Evolutionary conservation across 225 moss, liverwort and hornwort species (phyloP), one percentile per base, ranked within the genome.

Genomic region (Asterella californica): DNA sequence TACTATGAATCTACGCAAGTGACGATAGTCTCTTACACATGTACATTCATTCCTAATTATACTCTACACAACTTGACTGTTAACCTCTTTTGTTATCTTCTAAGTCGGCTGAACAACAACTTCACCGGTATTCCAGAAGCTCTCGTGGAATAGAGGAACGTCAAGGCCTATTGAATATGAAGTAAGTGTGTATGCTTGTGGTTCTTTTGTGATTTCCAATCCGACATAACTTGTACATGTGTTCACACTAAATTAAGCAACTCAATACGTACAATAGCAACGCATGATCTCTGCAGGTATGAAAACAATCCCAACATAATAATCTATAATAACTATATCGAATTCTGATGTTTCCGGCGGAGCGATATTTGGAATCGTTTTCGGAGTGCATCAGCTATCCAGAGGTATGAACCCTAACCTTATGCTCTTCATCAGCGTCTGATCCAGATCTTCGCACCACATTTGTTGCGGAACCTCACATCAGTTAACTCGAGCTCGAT

Each of bases 51-150:
- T n/a, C n/a, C n/a, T n/a, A n/a, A n/a, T n/a, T n/a, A 15, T 11
- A 18, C 5, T 57, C 24, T 7, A 7, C 42, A 7, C 42, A 42
- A 3, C 57, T 19, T 57, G 57, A 21, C 57, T 7, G 42, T 42
- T 42, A 42, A 42, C 3, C 61, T 5, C 9, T n/a, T 9, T 6
- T 42, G 42, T 42, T 42, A 7, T 47, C 0, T 25, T 47, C 53
- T 32, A 19, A 30, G 19, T 27, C 60, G 77, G 61, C 18, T 62
- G 14, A 64, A 77, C 63, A 77, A 77, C 29, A 27, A 27, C 10
- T 64, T 77, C 17, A 47, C 42, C 14, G 77, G 15, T 27, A 45
- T 77, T 64, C 77, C 77, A 10, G 63, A 57, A 42, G 46, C 11
- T 46, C 27, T 77, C 15, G 4, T 60, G 25, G 45, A n/a, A n/a